A percentile compares a stretch with the other conserved stretches of the same genome.
These are phyloP conservation scores for Graphilbum sp. DNA, from an alignment of 2,329 filamentous ascomycete species.

Conservation along the genomic window DNA sequence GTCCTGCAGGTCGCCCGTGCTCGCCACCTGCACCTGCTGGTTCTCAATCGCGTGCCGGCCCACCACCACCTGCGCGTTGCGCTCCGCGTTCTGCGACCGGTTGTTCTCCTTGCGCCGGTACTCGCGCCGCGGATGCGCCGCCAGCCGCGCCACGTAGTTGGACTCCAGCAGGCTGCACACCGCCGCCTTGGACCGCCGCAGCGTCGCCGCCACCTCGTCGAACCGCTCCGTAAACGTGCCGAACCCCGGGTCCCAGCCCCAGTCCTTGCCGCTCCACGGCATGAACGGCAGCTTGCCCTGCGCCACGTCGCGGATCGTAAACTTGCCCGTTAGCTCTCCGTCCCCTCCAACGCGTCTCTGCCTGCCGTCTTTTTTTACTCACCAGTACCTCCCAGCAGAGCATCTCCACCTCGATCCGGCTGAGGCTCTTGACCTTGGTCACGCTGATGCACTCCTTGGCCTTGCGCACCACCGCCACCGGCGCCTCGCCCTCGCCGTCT, in stretches of 20 bases:
- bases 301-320: conserved; percentile 6
- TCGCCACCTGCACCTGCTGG: conserved; percentile 5
- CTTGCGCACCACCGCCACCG: neutral
- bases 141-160: conserved; percentile 8
- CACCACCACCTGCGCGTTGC: conserved; percentile 9
- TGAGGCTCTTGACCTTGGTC: conserved; percentile 8
- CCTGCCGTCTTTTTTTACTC: too few species aligned
- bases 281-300: conserved; percentile 7
- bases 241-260: conserved; percentile 7
- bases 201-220: conserved; percentile 6
- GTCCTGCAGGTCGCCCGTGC: conserved; percentile 7
- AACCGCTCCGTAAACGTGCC: conserved; percentile 7
- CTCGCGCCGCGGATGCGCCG: conserved; percentile 8
- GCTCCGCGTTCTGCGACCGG: conserved; percentile 9
- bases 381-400: conserved; percentile 10
- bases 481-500: neutral
- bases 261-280: conserved; percentile 10
- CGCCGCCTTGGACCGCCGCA: conserved; percentile 9
- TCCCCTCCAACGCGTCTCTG: too few species aligned
- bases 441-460: conserved; percentile 9
- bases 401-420: conserved; percentile 9
- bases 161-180: conserved; percentile 10
- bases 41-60: conserved; percentile 9
- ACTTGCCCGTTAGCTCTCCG: neutral
- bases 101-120: conserved; percentile 11